Base-by-base conservation (phyloP, 352 stramenopile species). In the Phytophthora syringae region DNA sequence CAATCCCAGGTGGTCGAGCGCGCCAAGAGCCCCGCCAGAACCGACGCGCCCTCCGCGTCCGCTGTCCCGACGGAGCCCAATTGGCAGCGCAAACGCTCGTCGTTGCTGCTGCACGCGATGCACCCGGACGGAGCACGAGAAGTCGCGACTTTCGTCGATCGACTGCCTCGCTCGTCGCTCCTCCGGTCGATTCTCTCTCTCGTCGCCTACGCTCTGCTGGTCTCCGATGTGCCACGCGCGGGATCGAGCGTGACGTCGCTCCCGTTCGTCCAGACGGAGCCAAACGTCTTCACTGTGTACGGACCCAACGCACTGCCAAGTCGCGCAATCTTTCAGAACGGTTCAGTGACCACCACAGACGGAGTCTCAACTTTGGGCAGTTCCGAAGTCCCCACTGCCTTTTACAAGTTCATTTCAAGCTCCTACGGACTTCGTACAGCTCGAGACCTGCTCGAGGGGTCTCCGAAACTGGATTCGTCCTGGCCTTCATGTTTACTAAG, bases 201-300 rank as follows among this genome's bases (percentile, higher is more conserved):
- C n/a, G 66, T 72, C 28, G 75, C 67, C 32, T 86, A 86, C 51
- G 70, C 77, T 9, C 60, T 86, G 34, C 45, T 84, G 12, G 49
- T 86, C 1, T 83, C 75, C 27, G 75, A 86, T 42, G 65, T 86
- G 12, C 60, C 66, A 5, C 77, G 77, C 25, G 55, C 63, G 7
- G 72, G 73, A 3, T 72, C 71, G 10, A 82, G 71, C 43, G 45
- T 86, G 22, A 56, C 79, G 12, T 55, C 65, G 28, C 63, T 86
- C 3, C 75, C 75, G 16, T 86, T 65, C 64, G 62, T 68, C 32
- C 65, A 84, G 47, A 67, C 84, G 25, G 75, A 86, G 58, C 77
- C 77, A 6, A 86, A 84, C 20, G 77, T 84, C 21, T 86, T 84
- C 64, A 64, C 73, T 3, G 74, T 77, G 25, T 73, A 82, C 43